phyloP scores from a whole-genome alignment of 306 rosid species.

The Cicer cuneatum region DNA sequence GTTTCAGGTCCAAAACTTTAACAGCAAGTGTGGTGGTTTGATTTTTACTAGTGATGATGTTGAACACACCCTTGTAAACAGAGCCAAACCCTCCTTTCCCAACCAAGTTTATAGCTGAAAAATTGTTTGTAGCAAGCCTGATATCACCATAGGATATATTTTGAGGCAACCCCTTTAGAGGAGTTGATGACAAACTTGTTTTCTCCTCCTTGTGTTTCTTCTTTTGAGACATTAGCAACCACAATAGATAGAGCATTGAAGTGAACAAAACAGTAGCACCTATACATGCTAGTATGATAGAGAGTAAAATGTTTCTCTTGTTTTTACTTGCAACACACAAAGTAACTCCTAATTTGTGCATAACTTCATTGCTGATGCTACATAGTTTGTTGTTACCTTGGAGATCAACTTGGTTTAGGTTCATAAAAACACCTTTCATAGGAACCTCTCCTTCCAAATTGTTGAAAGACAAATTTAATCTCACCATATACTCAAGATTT shows the following conservation, averaged over 20 bases:
- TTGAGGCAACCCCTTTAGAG: slow-evolving; percentile 41
- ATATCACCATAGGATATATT: slow-evolving; percentile 63
- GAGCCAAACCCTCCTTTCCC: slow-evolving; percentile 85
- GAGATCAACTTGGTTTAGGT: slow-evolving; percentile 44
- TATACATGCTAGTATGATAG: slow-evolving; percentile 43
- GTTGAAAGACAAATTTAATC: slow-evolving; percentile 54
- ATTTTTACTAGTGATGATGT: slow-evolving; percentile 55
- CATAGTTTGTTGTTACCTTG: slow-evolving; percentile 50
- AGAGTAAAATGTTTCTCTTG: slow-evolving; percentile 28
- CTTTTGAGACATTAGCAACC: slow-evolving; percentile 16
- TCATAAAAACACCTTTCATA: slow-evolving; percentile 43
- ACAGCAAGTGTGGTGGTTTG: slow-evolving; percentile 50
- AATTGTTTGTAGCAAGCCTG: slow-evolving; percentile 75
- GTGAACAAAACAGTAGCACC: slow-evolving; percentile 35
- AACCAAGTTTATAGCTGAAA: slow-evolving; percentile 73
- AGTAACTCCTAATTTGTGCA: slow-evolving; percentile 35
- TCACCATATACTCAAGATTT: slow-evolving; percentile 33
- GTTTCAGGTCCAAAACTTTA: slow-evolving; percentile 54
- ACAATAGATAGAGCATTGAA: slow-evolving; percentile 29
- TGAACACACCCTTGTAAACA: slow-evolving; percentile 76
- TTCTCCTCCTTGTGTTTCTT: slow-evolving; percentile 28
- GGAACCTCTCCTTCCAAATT: slow-evolving; percentile 55
- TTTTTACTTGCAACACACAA: slow-evolving; percentile 26
- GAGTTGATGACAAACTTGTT: background rate
- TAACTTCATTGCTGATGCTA: slow-evolving; percentile 40